Evolutionary conservation across 148 eudicot species (phyloP).

Genomic region (Rheum nobile): DNA sequence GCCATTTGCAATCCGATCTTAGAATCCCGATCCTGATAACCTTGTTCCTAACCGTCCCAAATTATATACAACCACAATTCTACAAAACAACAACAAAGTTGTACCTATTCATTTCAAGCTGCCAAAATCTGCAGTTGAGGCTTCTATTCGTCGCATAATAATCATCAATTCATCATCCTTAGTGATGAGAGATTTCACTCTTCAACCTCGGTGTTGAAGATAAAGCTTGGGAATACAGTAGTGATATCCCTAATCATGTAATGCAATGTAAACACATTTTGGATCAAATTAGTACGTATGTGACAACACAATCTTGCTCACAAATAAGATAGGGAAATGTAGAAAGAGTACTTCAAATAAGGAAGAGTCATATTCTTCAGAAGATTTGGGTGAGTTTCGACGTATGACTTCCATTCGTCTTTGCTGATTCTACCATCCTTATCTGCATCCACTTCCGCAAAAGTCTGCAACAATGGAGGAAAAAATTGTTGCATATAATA

Average conservation of each 20-base stretch:
- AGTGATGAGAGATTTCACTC: constrained; percentile 2
- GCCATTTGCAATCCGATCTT: no score
- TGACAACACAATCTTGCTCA: background rate
- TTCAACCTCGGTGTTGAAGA: constrained; percentile 53
- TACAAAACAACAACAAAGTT: background rate
- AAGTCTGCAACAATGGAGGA: constrained; percentile 40
- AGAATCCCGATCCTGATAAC: no score
- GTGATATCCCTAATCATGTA: constrained; percentile 49
- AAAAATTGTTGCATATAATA: no score
- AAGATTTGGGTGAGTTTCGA: constrained; percentile 47
- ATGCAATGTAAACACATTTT: background rate
- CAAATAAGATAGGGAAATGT: background rate
- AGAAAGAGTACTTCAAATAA: constrained; percentile 45
- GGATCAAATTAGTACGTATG: background rate
- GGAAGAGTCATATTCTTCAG: constrained; percentile 92
- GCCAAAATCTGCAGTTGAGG: background rate
- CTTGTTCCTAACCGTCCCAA: background rate
- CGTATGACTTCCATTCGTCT: constrained; percentile 77
- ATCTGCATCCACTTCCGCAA: constrained; percentile 79
- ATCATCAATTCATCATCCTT: no score
- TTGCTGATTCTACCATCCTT: constrained; percentile 66
- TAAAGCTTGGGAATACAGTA: constrained; percentile 69
- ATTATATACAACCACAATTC: background rate
- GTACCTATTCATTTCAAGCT: background rate
- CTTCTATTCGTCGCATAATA: no score